Conservation (phyloP, 441 rosid species). For the Macaranga tanarius region DNA sequence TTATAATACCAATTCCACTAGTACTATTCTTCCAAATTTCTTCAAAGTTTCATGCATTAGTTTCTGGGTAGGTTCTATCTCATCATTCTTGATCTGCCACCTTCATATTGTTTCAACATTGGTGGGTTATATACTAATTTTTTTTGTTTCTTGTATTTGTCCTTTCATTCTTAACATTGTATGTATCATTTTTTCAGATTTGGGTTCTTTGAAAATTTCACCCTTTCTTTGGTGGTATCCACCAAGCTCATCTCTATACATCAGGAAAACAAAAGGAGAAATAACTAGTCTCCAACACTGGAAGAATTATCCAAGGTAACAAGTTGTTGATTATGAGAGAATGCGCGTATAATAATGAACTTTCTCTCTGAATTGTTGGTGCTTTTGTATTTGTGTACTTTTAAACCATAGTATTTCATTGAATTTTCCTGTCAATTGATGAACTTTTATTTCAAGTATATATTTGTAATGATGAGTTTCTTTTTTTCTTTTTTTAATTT, state of each 20-base stretch:
- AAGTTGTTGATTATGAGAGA: not conserved
- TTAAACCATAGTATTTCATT: too few species aligned
- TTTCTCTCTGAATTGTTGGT: too few species aligned
- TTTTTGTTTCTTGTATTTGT: not conserved
- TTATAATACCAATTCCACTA: too few species aligned
- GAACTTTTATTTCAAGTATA: too few species aligned
- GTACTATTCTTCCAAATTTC: not conserved
- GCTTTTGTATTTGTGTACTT: too few species aligned
- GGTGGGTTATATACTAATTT: not conserved
- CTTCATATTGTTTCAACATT: not conserved
- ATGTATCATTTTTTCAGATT: not conserved
- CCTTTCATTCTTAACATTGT: not conserved
- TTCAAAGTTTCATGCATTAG: constrained; percentile 13
- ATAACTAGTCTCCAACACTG: not conserved
- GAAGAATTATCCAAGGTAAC: not conserved
- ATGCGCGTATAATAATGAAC: too few species aligned
- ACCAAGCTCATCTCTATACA: not conserved
- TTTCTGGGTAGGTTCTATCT: not conserved
- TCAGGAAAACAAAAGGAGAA: not conserved
- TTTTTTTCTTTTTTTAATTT: constrained; percentile 17
- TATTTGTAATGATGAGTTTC: not conserved
- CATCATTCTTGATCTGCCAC: not conserved
- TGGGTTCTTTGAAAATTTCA: not conserved
- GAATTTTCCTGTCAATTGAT: not conserved
- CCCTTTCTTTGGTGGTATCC: not conserved